Conservation (phyloP, 768 basidiomycete species). For the Amanita pseudoporphyria region DNA sequence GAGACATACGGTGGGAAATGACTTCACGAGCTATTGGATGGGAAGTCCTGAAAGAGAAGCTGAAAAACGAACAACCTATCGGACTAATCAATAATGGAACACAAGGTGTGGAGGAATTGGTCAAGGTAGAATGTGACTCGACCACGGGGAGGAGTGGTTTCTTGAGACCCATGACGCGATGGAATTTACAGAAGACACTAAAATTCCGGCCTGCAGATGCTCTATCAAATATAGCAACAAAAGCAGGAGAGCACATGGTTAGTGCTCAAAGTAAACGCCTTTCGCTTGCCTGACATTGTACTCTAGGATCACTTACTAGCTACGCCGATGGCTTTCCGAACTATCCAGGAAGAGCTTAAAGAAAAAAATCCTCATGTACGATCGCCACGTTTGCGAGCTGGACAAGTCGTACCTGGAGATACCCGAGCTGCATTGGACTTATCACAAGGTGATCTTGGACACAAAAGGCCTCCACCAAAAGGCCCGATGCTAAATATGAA, state of each 20-base stretch:
- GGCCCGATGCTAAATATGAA: slow-evolving; percentile 19
- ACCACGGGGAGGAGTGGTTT: slow-evolving; percentile 27
- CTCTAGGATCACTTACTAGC: slow-evolving; percentile 60
- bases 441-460: slow-evolving; percentile 42
- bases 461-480: slow-evolving; percentile 15
- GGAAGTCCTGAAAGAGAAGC: slow-evolving; percentile 57
- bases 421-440: slow-evolving; percentile 43
- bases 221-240: slow-evolving; percentile 36
- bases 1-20: slow-evolving; percentile 83
- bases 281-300: slow-evolving; percentile 10
- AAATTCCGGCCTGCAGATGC: slow-evolving; percentile 45
- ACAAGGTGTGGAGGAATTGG: slow-evolving; percentile 30
- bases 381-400: slow-evolving; percentile 33
- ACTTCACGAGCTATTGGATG: slow-evolving; percentile 82
- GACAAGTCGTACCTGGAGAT: slow-evolving; percentile 50
- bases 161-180: slow-evolving; percentile 57
- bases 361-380: slow-evolving; percentile 21
- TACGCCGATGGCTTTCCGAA: slow-evolving; percentile 43
- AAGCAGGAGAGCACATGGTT: slow-evolving; percentile 60
- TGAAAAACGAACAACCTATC: slow-evolving; percentile 34
- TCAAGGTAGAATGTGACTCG: slow-evolving; percentile 39
- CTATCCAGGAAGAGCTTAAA: slow-evolving; percentile 34
- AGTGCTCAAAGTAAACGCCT: slow-evolving; percentile 18
- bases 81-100: slow-evolving; percentile 44
- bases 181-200: slow-evolving; percentile 69